Conservation (phyloP, 768 basidiomycete genomes). For the Suillus fuscotomentosus region DNA sequence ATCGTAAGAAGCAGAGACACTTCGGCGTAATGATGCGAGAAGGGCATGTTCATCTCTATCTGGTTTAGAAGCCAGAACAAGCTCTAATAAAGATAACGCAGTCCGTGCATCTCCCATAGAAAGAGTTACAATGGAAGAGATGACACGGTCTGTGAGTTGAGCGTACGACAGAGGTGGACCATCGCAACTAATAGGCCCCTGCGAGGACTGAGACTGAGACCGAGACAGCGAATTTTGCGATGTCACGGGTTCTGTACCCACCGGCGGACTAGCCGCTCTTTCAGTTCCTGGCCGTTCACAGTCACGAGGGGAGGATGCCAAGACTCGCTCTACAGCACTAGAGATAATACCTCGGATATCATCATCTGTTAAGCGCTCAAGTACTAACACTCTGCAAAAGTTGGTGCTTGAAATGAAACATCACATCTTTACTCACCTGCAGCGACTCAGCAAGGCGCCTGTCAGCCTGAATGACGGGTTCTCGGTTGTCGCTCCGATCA, state of each 20-base stretch:
- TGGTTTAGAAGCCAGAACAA: conserved; percentile 50
- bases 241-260: conserved; percentile 10
- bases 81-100: conserved; percentile 74
- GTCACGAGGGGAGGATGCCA: conserved; percentile 10
- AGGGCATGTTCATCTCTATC: conserved; percentile 46
- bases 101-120: conserved; percentile 73
- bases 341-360: conserved; percentile 59
- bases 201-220: conserved; percentile 17
- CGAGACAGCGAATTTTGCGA: conserved; percentile 17
- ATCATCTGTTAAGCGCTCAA: conserved; percentile 63
- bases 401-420: conserved; percentile 13
- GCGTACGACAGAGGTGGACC: conserved; percentile 27
- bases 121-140: conserved; percentile 49
- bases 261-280: conserved; percentile 1
- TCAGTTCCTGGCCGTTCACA: neutral
- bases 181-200: conserved; percentile 12
- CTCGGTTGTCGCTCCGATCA: conserved; percentile 86
- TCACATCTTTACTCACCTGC: conserved; percentile 50
- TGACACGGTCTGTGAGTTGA: conserved; percentile 46
- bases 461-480: conserved; percentile 86
- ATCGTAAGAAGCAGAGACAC: conserved; percentile 69
- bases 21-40: conserved; percentile 55
- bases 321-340: conserved; percentile 46
- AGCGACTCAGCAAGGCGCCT: conserved; percentile 69
- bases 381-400: conserved; percentile 63